Base-by-base conservation (phyloP, 768 basidiomycete species). In the Mycena kentingensis region DNA sequence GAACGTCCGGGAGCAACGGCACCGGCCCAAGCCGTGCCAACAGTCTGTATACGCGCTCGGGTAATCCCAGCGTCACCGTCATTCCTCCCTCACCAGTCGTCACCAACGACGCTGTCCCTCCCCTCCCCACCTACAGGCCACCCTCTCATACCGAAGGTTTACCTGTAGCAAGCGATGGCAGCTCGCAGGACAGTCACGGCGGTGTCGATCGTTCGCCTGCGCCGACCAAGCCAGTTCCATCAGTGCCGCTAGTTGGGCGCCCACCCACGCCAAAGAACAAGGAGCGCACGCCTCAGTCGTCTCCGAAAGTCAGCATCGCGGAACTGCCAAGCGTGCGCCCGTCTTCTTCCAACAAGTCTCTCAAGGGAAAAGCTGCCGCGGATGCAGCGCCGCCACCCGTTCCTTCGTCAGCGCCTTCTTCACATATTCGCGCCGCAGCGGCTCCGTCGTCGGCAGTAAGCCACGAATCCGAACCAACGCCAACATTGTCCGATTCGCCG, bases 71-170 rank as follows among this genome's bases (percentile, higher is more conserved):
- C 53, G 73, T 79, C 22, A 76, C 74, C 0, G 63, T 79, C 27
- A 66, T 78, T 22, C 78, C 77, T 22, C 77, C 77, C 5, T 74
- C 76, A 4, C 78, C 78, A 15, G 61, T 71, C 5, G 55, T 69
- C 2, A 54, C 58, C 21, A 58, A 62, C 32, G 55, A 47, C 22
- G 63, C 68, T 19, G 60, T 72, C 21, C 52, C 63, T 65, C 65
- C 44, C 63, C 67, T 35, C 53, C 67, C 37, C 25, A 59, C 13
- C 61, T 63, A 51, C 58, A 63, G 29, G 39, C 53, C 37, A 16
- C 45, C 46, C 21, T 48, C 55, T 43, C 46, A 46, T 39, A 49
- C 44, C 49, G 51, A 57, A 56, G 61, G 56, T 42, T 47, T 61
- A 55, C 27, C 52, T 37, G 25, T 44, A 49, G 22, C 53, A 38